Evolutionary conservation across 352 stramenopile species (phyloP).

Genomic region (Peronospora destructor): DNA sequence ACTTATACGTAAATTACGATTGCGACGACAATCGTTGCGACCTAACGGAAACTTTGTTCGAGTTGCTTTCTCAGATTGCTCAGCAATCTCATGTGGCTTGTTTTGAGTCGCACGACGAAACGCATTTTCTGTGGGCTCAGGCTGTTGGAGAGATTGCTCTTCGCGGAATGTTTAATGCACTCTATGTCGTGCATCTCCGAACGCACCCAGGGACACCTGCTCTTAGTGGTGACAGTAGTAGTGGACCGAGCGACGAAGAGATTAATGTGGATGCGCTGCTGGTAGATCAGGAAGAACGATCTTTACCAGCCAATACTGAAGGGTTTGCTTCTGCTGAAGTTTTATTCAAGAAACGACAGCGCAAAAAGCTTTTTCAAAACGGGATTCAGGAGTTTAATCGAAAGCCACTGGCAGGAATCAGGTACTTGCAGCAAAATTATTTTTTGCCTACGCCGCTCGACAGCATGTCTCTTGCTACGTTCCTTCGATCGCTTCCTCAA

Average conservation of each 20-base stretch:
- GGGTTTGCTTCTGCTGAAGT: constrained; percentile 41
- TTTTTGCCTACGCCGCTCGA: constrained; percentile 78
- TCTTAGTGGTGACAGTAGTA: constrained; percentile 14
- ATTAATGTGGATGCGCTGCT: constrained; percentile 30
- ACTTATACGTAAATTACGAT: constrained; percentile 99
- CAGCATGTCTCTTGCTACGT: constrained; percentile 73
- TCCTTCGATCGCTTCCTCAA: constrained; percentile 74
- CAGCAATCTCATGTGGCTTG: constrained; percentile 61
- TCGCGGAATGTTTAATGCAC: constrained; percentile 62
- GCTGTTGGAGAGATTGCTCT: constrained; percentile 58
- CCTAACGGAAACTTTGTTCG: constrained; percentile 90
- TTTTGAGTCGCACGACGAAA: constrained; percentile 61
- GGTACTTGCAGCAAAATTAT: constrained; percentile 68
- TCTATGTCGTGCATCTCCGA: constrained; percentile 67
- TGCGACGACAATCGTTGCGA: constrained; percentile 95
- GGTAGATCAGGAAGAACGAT: constrained; percentile 21
- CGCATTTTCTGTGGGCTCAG: constrained; percentile 64
- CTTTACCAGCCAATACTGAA: constrained; percentile 4
- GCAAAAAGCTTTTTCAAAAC: constrained; percentile 79
- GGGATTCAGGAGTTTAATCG: constrained; percentile 93
- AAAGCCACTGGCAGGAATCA: constrained; percentile 86
- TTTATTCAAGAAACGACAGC: constrained; percentile 55
- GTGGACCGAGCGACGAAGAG: constrained; percentile 21
- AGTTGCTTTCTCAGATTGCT: constrained; percentile 84
- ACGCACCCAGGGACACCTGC: constrained; percentile 29